Percentiles rank a stretch among this genome's conserved stretches.
These are phyloP conservation scores for Metschnikowia henanensis DNA, from an alignment of 805 yeast species.

Conservation along the genomic window DNA sequence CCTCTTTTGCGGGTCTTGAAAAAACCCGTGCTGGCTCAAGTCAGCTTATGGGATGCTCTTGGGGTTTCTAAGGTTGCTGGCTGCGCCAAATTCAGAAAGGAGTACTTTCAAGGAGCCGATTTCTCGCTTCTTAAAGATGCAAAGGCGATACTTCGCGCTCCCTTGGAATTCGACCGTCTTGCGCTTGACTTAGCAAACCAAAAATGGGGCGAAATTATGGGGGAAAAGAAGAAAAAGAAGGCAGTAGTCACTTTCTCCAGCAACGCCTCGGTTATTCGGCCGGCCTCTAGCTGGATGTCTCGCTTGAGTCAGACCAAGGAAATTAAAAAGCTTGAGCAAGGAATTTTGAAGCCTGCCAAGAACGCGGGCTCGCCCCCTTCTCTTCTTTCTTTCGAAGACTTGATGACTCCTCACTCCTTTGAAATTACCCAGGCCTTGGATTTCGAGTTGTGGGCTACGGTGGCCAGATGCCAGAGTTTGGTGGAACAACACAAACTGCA, in stretches of 20 bases:
- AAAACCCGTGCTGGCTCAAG: neutral
- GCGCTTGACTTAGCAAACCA: neutral
- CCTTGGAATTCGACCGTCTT: neutral
- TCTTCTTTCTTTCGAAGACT: neutral
- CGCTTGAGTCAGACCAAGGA: neutral
- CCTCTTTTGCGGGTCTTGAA: neutral
- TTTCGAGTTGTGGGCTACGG: neutral
- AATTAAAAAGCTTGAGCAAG: neutral
- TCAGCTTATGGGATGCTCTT: neutral
- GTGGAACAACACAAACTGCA: neutral
- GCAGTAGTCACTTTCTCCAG: neutral
- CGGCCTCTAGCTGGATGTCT: neutral
- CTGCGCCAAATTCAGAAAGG: neutral
- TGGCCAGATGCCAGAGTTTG: neutral
- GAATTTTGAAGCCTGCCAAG: neutral
- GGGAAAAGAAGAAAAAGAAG: neutral
- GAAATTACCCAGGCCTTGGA: neutral
- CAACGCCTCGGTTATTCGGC: neutral
- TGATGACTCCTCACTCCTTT: neutral
- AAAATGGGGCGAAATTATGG: neutral
- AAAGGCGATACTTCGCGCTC: neutral
- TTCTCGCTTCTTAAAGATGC: neutral
- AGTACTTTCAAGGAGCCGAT: neutral
- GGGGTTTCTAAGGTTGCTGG: neutral
- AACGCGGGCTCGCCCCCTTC: neutral